Evolutionary conservation across 352 stramenopile species (phyloP), one percentile per base, ranked within the genome.

Genomic region (Pythium periplocum): DNA sequence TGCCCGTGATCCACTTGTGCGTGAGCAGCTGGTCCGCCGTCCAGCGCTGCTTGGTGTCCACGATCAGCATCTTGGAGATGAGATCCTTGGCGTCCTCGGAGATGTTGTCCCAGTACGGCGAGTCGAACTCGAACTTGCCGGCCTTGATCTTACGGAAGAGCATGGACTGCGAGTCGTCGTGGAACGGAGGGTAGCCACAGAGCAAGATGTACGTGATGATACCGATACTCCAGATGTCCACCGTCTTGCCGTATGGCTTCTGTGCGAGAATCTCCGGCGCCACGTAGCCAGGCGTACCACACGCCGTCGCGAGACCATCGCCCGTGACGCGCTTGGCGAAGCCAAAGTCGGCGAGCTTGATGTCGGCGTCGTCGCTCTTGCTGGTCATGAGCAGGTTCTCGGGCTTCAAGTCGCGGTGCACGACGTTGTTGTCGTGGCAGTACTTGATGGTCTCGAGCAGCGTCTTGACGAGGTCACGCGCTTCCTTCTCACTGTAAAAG

Each of bases 391-490:
- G 69, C 46, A 98, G 68, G 66, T 98, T 98, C 70, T 98, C 93
- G 0, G 95, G 93, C 57, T 98, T 98, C 10, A 98, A 77, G 63
- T 98, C 95, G 26, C 91, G 77, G 63, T 98, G 90, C 6, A 66
- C 59, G 10, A 99, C 79, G 51, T 90, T 73, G 9, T 71, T 67
- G 45, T 81, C 65, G 64, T 97, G 89, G 59, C 90, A 85, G 68
- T 91, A 95, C 39, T 81, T 68, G 48, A 96, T 90, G 34, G 84
- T 89, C 36, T 83, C 56, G 26, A 95, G 70, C 41, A 96, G 55
- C 26, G 86, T 73, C 51, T 87, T 87, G 53, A 93, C 76, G 3
- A 93, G 57, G 48, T 93, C 80, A 42, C 83, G 57, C 12, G 84
- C 84, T 51, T 95, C 81, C 41, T 82, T 63, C 54, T 95, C 84